Base-by-base conservation (phyloP, 805 yeast species). In the Starmerella bombi region DNA sequence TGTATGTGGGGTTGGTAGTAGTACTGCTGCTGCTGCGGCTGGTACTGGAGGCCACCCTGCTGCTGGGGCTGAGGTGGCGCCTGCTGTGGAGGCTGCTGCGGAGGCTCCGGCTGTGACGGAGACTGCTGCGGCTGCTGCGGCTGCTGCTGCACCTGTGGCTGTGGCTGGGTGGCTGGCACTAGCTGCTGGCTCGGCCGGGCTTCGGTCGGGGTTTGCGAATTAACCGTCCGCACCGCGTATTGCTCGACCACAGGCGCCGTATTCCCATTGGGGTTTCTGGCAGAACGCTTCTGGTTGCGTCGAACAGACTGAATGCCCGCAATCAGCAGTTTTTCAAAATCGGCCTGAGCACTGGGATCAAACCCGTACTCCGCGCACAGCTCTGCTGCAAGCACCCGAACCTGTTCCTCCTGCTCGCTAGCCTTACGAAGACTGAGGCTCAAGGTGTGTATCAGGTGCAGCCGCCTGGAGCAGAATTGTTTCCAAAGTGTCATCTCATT, bases 251-350 rank as follows among this genome's bases (percentile, higher is more conserved):
- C 17, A 7, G 31, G 17, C 6, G 31, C 31, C 7, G 21, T 22
- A 14, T n/a, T 19, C 25, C 42, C 45, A 27, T 35, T 31, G 19
- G 40, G 44, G 34, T 49, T 42, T 8, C 52, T 36, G 14, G 46
- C 41, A 10, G 48, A 42, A 5, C 52, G 47, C 23, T 49, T 49
- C 44, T 94, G 69, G 58, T 88, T 88, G 49, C 98, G 66, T 46
- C 97, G 65, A 1, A 82, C 96, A 38, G 93, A 78, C 60, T 88
- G 98, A 21, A 88, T 78, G 1, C 95, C 97, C 8, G 94, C 93
- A 28, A 94, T 66, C 0, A 91, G 96, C 27, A 88, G 67, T 57
- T 79, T 81, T 59, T 85, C 94, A 57, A 88, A 88, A 49, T 91
- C 97, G 1, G 65, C 59, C 21, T 75, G 61, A 12, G 74, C 67